Base-by-base conservation (phyloP, 176 grass and related monocot species). In the Aegilops bicornis region DNA sequence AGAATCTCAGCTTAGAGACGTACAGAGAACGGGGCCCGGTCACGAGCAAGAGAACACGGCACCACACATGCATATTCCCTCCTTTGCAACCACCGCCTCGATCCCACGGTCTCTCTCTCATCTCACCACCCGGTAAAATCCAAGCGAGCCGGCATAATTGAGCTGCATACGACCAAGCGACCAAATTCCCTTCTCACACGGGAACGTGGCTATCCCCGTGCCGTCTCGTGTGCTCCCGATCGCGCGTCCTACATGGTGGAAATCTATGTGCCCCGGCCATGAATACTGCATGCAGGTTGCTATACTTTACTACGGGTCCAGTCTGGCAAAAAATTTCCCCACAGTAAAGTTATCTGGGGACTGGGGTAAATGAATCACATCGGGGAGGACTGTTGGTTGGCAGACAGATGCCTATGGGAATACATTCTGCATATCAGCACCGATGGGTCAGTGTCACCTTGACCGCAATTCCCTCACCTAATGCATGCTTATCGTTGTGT, bases 1-100 rank as follows among this genome's bases (percentile, higher is more conserved):
- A 87, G 84, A 87, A 90, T 90, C 84, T 83, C 56, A 66, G 68
- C 84, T 25, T 83, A 64, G 84, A 48, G 23, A 14, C 25, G 43
- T 76, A 78, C 79, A 22, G 54, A 75, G 56, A 29, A 17, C 27
- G 15, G 65, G 60, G 60, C 40, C 79, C 82, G 50, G n/a, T 3
- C 33, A 9, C 16, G 19, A 10, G 56, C 30, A 42, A 15, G 82
- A 59, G 37, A n/a, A 23, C 75, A 43, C 82, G 69, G 47, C 77
- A 45, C 62, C 88, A 16, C 29, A 27, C 23, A 22, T 47, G 12
- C 70, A 83, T 83, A 56, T 79, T 86, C 84, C 11, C 42, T 45
- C 43, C 80, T 37, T 64, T 17, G 56, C 67, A 78, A 60, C 82
- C 59, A 22, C 83, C 22, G 47, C 54, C 54, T 22, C 19, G 17